A percentile compares a stretch with the other conserved stretches of the same genome.
Conservation (phyloP, 2,329 filamentous ascomycete genomes). For the Venturia effusa region DNA sequence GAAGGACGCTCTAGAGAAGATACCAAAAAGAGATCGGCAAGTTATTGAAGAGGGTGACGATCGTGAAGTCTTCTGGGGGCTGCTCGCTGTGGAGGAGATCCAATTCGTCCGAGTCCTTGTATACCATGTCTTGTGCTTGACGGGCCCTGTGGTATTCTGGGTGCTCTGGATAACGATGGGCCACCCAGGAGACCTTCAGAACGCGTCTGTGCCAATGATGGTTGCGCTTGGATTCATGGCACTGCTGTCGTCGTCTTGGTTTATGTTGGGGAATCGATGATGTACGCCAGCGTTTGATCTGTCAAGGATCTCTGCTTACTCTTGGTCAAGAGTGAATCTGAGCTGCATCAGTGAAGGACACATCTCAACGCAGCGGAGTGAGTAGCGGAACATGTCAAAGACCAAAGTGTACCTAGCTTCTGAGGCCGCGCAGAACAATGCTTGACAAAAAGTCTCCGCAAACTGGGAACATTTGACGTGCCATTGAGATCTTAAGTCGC, state of each 20-base stretch:
- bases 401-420: too few species aligned
- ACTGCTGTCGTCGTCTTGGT: neutral
- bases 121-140: neutral
- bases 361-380: too few species aligned
- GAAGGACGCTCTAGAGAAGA: neutral
- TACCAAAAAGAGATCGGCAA: neutral
- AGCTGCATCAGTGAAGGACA: too few species aligned
- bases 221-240: neutral
- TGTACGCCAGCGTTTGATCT: neutral
- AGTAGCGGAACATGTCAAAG: too few species aligned
- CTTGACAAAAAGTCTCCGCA: too few species aligned
- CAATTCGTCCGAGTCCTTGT: neutral
- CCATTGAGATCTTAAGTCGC: too few species aligned
- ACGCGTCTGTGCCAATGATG: neutral
- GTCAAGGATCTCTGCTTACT: too few species aligned
- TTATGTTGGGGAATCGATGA: neutral
- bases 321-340: too few species aligned
- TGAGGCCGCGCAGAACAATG: too few species aligned
- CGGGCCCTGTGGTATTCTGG: neutral
- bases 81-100: neutral
- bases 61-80: neutral
- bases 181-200: constrained; percentile 1
- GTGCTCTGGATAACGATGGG: neutral
- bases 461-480: too few species aligned
- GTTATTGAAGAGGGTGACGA: neutral